Evolutionary conservation across 192 early-diverging fungal genomes (phyloP), one percentile per base, ranked within the genome.

Genomic region (Linnemannia elongata): DNA sequence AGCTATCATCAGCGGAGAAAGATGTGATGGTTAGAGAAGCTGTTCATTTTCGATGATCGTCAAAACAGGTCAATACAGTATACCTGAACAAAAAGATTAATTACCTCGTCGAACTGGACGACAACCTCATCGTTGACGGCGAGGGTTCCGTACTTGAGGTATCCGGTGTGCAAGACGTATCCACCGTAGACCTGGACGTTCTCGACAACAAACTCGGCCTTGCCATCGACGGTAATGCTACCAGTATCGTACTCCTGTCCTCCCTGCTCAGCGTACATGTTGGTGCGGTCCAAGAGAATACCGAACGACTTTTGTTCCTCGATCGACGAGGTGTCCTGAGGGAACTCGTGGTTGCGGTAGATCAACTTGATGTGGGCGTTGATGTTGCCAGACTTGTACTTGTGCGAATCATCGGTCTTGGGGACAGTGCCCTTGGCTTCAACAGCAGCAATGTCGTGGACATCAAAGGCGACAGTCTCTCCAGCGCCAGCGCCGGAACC

Each of bases 241-340:
- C 98, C 98, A 33, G 95, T 96, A 84, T 99, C 98, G 88, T 95
- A 97, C 84, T 95, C 94, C 88, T 99, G 98, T 30, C 98, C 98
- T 90, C 98, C 98, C 79, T 94, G 94, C 90, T 99, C 98, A 35
- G 98, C 97, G 81, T 99, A 99, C 83, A 99, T 97, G 94, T 97
- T 97, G 74, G 98, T 98, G 82, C 94, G 92, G 91, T 99, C 97
- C 77, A 98, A 93, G 38, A 99, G 86, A 38, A 99, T 92, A 69
- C 98, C 98, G 80, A 99, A 95, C 10, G 91, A 89, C 63, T 89
- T 85, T 73, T 88, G 89, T 9, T 83, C 89, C 18, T 93, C 89
- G 72, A 91, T 91, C n/a, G 90, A 86, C 2, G 92, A 90, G 12
- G 93, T 90, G 66, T 91, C 75, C 45, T 75, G 35, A 18, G 87